phyloP scores from a whole-genome alignment of 2,329 filamentous ascomycete genomes.

The Monascus ruber region DNA sequence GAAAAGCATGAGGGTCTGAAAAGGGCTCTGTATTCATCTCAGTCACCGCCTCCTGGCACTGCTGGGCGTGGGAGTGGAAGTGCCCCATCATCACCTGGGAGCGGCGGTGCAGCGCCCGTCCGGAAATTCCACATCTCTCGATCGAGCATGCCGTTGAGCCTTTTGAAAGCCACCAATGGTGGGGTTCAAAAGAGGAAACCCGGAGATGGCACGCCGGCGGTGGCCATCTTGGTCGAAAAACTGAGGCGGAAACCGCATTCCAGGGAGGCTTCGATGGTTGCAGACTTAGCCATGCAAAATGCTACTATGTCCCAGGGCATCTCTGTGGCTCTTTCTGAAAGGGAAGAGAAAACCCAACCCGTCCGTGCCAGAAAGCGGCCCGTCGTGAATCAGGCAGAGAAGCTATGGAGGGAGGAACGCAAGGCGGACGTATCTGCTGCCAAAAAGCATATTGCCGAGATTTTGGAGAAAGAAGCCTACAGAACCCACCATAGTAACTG shows the following conservation, averaged over 20 bases:
- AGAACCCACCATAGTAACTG: conserved; percentile 24
- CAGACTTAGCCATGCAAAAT: conserved; percentile 14
- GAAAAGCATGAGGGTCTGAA: conserved; percentile 19
- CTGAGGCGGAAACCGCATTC: conserved; percentile 21
- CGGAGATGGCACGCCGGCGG: conserved; percentile 12
- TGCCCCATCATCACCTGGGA: background rate
- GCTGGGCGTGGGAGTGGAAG: background rate
- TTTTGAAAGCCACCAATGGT: conserved; percentile 15
- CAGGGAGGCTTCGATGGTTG: conserved; percentile 22
- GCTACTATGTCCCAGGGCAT: conserved; percentile 2
- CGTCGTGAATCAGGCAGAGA: conserved; percentile 30
- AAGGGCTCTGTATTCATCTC: conserved; percentile 14
- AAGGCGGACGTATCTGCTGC: conserved; percentile 23
- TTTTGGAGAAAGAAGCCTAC: conserved; percentile 25
- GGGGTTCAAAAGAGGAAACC: conserved; percentile 26
- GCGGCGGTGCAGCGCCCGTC: conserved; percentile 8
- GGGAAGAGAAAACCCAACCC: conserved; percentile 3
- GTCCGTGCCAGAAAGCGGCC: conserved; percentile 24
- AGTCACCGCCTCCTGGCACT: conserved; percentile 1
- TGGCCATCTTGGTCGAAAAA: conserved; percentile 32
- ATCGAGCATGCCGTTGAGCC: conserved; percentile 14
- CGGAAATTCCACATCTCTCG: conserved; percentile 31
- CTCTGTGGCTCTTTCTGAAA: conserved; percentile 5
- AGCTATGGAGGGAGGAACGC: conserved; percentile 25
- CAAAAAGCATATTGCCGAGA: conserved; percentile 21